Conservation (phyloP, 345 rosid genomes). For the Leavenworthia alabamica region DNA sequence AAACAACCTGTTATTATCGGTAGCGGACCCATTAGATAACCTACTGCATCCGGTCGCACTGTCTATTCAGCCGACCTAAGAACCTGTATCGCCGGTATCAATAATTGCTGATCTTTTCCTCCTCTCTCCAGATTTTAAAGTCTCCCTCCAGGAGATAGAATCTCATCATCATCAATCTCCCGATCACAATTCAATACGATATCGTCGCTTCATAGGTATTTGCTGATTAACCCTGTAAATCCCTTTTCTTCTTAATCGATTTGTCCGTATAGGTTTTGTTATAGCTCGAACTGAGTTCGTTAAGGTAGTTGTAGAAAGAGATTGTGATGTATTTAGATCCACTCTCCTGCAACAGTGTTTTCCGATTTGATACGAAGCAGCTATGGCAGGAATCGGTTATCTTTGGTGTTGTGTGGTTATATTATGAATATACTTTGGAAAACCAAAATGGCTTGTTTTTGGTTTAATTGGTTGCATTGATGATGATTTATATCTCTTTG, state of each 20-base stretch:
- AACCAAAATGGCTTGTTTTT: background rate
- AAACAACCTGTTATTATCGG: slow-evolving; percentile 4
- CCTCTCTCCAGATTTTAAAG: slow-evolving; percentile 16
- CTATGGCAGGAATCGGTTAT: background rate
- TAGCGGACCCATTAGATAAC: slow-evolving; percentile 20
- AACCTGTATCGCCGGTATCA: slow-evolving; percentile 38
- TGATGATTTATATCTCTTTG: background rate
- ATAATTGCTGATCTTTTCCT: slow-evolving; percentile 13
- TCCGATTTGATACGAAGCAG: background rate
- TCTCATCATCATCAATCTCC: slow-evolving; percentile 25
- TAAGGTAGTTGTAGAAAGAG: background rate
- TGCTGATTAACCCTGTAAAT: background rate
- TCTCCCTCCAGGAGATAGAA: slow-evolving; percentile 8
- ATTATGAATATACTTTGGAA: background rate
- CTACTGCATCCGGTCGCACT: slow-evolving; percentile 38
- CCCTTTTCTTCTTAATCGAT: background rate
- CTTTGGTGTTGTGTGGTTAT: background rate
- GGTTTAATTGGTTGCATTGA: background rate
- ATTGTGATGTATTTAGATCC: background rate
- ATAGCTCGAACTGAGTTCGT: slow-evolving; percentile 1
- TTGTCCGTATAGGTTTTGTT: background rate
- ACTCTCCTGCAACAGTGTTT: background rate
- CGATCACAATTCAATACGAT: slow-evolving; percentile 6
- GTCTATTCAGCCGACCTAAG: background rate
- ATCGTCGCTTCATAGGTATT: slow-evolving; percentile 14